Evolutionary conservation across 164 flowering plant genomes (phyloP), one percentile per base, ranked within the genome.

Genomic region (Sedum album): DNA sequence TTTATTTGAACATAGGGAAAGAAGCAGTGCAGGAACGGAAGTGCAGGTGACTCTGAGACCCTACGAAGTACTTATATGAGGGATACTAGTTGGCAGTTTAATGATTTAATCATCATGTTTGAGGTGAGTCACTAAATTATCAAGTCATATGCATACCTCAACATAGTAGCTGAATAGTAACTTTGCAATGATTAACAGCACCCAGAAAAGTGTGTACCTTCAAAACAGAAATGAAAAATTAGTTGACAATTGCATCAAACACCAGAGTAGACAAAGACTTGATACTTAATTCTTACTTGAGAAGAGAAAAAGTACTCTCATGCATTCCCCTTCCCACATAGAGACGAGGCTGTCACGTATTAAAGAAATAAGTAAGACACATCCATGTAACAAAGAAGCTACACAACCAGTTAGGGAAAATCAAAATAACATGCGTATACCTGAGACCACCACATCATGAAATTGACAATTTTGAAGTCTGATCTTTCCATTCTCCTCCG

Each of bases 401-500:
- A 46, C 38, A 49, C 51, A 44, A 20, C 25, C 49, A 35, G 3
- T 63, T 46, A 8, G 31, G 10, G 41, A 49, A 60, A 38, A 30
- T 57, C 23, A 28, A 4, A 21, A 65, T 5, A 36, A 35, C 15
- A 36, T 25, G 46, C 42, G 38, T 38, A 68, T 76, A 90, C 98
- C 98, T 93, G 97, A 68, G 97, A 87, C 98, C 98, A 93, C 98
- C 98, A 90, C 97, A 93, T 90, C 82, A 89, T 76, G 71, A 93
- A 80, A 82, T 80, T 84, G 79, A 86, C 84, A 76, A 89, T 77
- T 77, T 55, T 84, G 69, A 77, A 76, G 79, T 90, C 70, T 35
- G 98, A 90, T 33, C 90, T 79, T 67, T 93, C 98, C 60, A 93
- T 91, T 67, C 62, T 72, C 23, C 97, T 85, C 14, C 96, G 90